phyloP scores from a whole-genome alignment of 1,139 yeast species.

The Kluyveromyces sp. region DNA sequence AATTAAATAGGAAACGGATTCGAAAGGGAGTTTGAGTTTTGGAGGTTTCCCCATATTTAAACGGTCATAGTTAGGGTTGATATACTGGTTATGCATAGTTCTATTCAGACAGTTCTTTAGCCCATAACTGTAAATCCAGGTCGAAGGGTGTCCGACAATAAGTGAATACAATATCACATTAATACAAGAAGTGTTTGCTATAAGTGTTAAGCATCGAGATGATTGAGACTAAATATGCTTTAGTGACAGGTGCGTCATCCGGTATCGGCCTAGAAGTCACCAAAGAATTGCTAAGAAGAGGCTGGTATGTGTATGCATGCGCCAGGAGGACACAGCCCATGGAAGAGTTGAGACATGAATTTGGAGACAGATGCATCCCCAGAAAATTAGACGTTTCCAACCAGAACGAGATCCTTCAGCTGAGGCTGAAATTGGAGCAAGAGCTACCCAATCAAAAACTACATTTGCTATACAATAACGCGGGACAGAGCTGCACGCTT shows the following conservation, averaged over 20 bases:
- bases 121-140: too few relatives aligned
- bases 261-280: constrained; percentile 61
- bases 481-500: constrained; percentile 61
- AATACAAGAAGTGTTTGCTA: too few relatives aligned
- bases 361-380: constrained; percentile 29
- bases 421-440: constrained; percentile 37
- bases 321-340: constrained; percentile 65
- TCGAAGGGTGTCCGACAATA: too few relatives aligned
- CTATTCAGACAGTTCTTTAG: too few relatives aligned
- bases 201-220: too few relatives aligned
- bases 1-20: background rate
- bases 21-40: background rate
- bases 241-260: constrained; percentile 63
- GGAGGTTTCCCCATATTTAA: too few relatives aligned
- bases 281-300: constrained; percentile 54
- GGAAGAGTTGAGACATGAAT: constrained; percentile 39
- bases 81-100: too few relatives aligned
- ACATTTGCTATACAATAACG: constrained; percentile 62
- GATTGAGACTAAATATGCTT: constrained; percentile 35
- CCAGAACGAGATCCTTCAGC: constrained; percentile 41
- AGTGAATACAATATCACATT: too few relatives aligned
- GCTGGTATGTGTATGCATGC: constrained; percentile 63
- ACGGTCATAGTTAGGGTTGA: too few relatives aligned
- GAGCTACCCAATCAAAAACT: constrained; percentile 42
- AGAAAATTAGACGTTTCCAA: constrained; percentile 49